These are phyloP conservation scores for Curvularia eragrostidis DNA, from an alignment of 2,329 filamentous ascomycete genomes.

Conservation along the genomic window DNA sequence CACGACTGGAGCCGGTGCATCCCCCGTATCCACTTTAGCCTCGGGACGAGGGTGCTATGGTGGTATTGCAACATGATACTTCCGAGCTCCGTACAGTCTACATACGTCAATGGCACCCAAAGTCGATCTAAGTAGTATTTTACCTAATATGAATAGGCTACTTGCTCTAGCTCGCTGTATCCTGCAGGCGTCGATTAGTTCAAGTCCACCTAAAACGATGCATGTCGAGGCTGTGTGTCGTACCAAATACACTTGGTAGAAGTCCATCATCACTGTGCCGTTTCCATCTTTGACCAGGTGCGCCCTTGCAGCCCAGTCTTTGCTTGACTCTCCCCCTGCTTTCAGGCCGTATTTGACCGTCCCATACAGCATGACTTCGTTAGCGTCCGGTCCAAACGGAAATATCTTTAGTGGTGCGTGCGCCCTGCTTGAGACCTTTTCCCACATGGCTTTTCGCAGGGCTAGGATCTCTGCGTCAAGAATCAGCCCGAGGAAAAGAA, in stretches of 20 bases:
- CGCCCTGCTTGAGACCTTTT: conserved; percentile 56
- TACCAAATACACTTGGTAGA: conserved; percentile 64
- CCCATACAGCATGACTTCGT: conserved; percentile 63
- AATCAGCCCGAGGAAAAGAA: conserved; percentile 3
- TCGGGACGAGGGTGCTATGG: neutral
- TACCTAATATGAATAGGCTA: conserved; percentile 15
- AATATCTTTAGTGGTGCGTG: conserved; percentile 59
- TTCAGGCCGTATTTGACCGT: conserved; percentile 61
- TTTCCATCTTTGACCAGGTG: conserved; percentile 59
- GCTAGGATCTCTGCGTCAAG: conserved; percentile 55
- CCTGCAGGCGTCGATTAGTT: conserved; percentile 22
- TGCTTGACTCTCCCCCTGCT: conserved; percentile 54
- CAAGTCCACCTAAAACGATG: neutral
- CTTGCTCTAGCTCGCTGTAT: conserved; percentile 25
- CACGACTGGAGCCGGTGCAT: conserved; percentile 1
- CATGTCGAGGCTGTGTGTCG: conserved; percentile 34
- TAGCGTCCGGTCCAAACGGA: conserved; percentile 54
- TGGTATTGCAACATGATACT: neutral
- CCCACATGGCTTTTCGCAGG: conserved; percentile 62
- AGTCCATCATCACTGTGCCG: conserved; percentile 61
- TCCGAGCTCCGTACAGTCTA: neutral
- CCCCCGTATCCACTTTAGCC: conserved; percentile 1
- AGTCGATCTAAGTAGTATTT: neutral
- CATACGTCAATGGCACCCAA: conserved; percentile 2
- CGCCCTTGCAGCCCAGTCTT: conserved; percentile 64